Conservation (phyloP, 306 rosid genomes). For the Castanopsis chinensis region DNA sequence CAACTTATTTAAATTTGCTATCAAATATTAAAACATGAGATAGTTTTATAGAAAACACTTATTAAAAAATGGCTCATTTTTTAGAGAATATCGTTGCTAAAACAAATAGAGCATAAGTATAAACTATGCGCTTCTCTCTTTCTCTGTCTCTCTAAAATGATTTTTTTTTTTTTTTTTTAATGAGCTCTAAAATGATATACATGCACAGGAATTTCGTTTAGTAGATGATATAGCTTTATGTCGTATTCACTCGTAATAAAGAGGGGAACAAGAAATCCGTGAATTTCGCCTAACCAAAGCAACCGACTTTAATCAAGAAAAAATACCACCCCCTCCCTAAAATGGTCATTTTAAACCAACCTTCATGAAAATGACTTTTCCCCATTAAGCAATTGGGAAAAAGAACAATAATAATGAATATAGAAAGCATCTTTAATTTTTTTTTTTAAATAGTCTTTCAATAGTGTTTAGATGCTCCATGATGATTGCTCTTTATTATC, state of each 20-base stretch:
- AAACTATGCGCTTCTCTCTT: too few relatives aligned
- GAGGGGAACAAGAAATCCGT: constrained; percentile 38
- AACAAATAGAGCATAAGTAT: too few relatives aligned
- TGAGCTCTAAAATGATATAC: not conserved
- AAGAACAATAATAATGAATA: not conserved
- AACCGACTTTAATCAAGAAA: constrained; percentile 14
- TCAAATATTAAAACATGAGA: too few relatives aligned
- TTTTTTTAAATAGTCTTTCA: not conserved
- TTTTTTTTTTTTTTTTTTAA: too few relatives aligned
- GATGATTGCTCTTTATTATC: too few relatives aligned
- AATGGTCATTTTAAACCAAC: constrained; percentile 22
- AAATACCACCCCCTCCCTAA: not conserved
- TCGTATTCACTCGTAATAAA: constrained; percentile 42
- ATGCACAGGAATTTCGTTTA: not conserved
- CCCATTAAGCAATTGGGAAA: constrained; percentile 22
- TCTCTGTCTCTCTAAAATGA: too few relatives aligned
- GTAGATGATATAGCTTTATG: constrained; percentile 39
- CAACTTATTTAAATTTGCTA: too few relatives aligned
- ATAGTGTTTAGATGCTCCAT: accelerated
- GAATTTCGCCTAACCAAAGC: constrained; percentile 52
- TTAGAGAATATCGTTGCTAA: too few relatives aligned
- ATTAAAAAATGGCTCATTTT: too few relatives aligned
- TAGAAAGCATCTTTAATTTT: not conserved
- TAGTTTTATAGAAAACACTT: too few relatives aligned
- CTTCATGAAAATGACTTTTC: constrained; percentile 32